phyloP scores from a whole-genome alignment of 1,284 basidiomycete species.

The Marasmius sp. region DNA sequence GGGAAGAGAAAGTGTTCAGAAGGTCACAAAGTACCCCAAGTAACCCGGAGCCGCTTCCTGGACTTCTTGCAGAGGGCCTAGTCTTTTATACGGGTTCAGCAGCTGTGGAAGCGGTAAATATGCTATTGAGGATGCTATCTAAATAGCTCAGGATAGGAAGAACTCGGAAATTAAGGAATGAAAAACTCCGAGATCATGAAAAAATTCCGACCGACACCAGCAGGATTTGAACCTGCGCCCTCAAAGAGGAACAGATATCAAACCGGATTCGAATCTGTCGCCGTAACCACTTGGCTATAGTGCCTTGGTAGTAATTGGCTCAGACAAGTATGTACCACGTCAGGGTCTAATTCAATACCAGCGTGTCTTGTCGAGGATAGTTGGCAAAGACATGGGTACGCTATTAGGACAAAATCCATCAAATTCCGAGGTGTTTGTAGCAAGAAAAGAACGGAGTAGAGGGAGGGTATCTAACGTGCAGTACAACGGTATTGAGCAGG shows the following conservation, averaged over 20 bases:
- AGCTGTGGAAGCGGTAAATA: not conserved
- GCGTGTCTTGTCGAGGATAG: no score
- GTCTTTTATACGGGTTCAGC: not conserved
- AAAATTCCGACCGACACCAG: conserved; percentile 48
- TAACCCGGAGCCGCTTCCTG: not conserved
- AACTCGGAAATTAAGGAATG: not conserved
- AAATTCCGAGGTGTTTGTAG: no score
- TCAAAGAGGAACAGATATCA: conserved; percentile 54
- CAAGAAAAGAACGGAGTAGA: no score
- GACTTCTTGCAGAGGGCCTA: not conserved
- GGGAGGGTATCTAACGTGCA: no score
- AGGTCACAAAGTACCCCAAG: not conserved
- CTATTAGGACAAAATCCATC: no score
- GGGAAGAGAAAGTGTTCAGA: no score
- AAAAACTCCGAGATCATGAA: conserved; percentile 12
- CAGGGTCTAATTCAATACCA: no score
- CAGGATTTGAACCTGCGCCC: conserved; percentile 73
- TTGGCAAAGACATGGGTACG: no score
- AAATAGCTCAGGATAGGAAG: not conserved
- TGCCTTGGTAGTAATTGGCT: conserved; percentile 8
- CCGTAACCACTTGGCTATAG: conserved; percentile 56
- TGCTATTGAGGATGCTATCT: not conserved
- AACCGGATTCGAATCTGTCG: conserved; percentile 39
- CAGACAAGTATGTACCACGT: no score
- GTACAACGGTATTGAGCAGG: no score